Percentiles rank a stretch among this genome's conserved stretches.
phyloP scores from a whole-genome alignment of 2,329 filamentous ascomycete species.

The Colletotrichum sublineola region DNA sequence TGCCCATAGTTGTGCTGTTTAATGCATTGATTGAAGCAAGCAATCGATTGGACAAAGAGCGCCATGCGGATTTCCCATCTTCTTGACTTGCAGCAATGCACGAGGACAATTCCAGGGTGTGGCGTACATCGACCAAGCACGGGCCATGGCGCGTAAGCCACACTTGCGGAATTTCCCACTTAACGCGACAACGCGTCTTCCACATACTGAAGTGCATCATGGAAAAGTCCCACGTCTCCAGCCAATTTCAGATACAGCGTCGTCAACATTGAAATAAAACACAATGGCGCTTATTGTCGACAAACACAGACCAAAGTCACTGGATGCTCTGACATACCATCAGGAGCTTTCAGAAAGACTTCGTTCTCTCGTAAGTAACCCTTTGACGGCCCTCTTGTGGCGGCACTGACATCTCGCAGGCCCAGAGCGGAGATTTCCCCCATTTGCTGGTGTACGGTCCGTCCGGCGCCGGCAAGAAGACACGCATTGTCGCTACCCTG shows the following conservation, averaged over 20 bases:
- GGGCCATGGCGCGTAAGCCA: slow-evolving; percentile 42
- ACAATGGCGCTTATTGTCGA: slow-evolving; percentile 78
- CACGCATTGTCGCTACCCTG: slow-evolving; percentile 92
- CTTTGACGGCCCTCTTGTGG: not conserved
- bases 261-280: slow-evolving; percentile 39
- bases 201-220: slow-evolving; percentile 29
- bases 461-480: slow-evolving; percentile 97
- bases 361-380: slow-evolving; percentile 78
- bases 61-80: not conserved
- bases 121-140: slow-evolving; percentile 27
- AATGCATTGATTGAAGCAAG: not conserved
- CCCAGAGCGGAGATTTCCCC: slow-evolving; percentile 96
- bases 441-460: slow-evolving; percentile 98
- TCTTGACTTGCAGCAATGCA: slow-evolving; percentile 4
- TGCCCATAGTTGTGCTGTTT: not conserved
- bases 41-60: not conserved
- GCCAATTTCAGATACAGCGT: slow-evolving; percentile 23
- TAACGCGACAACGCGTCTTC: slow-evolving; percentile 54
- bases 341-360: slow-evolving; percentile 88
- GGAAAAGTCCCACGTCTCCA: slow-evolving; percentile 36
- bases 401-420: slow-evolving; percentile 65
- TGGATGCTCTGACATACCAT: slow-evolving; percentile 88
- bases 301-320: slow-evolving; percentile 79
- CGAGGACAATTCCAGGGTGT: not conserved
- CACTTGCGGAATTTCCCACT: slow-evolving; percentile 47